Evolutionary conservation across 495 filamentous ascomycete species (phyloP), one percentile per base, ranked within the genome.

Genomic region (Daldinia concentrica): DNA sequence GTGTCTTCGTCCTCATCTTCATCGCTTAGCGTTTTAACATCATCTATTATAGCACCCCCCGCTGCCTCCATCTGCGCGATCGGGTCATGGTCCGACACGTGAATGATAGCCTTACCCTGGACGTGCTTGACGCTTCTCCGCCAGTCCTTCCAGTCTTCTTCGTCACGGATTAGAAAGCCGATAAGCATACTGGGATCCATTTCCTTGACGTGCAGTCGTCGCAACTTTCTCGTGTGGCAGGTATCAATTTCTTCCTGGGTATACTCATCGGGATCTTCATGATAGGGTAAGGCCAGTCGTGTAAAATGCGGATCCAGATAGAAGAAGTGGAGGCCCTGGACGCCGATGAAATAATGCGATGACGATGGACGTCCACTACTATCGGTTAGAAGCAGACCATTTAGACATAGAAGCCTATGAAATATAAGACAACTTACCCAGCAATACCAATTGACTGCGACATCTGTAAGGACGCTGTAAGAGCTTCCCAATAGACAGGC

Each of bases 131-230:
- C 85, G 15, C 86, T 86, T 56, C 82, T 79, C 71, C 92, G 89
- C 94, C 93, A 98, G 68, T 88, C 85, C 32, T 82, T 80, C 92
- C 96, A 99, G 65, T 98, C 96, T 26, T 88, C 85, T 69, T 93
- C 89, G 69, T 93, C 85, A 32, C 84, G 85, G 64, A 99, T 94
- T 5, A 99, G 82, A 73, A 99, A 98, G n/a, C 91, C 96, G 61
- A 99, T 92, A 30, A 99, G 82, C 96, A 99, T 99, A 78, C 94
- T 97, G 7, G 96, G 96, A 74, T 99, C 96, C 93, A 98, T 95
- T 63, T 98, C 95, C 64, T 89, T 88, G 36, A 98, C 85, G 63
- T 94, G 90, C 29, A 99, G 83, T 48, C 92, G 85, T 32, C 95
- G 88, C 19, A 98, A 74, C 36, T 96, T 88, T 52, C 91, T 86